Conservation (phyloP, 768 basidiomycete genomes). For the Gloeopeniophorella convolvens region DNA sequence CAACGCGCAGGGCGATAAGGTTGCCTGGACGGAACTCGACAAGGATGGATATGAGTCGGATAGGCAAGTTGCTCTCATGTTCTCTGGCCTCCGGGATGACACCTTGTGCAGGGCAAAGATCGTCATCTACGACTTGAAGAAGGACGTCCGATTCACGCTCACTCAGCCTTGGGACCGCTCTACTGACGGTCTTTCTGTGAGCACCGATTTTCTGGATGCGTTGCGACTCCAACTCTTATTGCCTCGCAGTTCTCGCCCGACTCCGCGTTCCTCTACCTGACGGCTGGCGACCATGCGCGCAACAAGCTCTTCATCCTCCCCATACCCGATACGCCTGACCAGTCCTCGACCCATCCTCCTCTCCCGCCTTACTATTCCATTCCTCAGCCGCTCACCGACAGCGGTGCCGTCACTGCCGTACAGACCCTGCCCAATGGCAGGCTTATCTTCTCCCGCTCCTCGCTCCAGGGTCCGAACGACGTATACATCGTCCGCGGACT, state of each 20-base stretch:
- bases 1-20: constrained; percentile 57
- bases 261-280: constrained; percentile 61
- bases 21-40: constrained; percentile 84
- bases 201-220: constrained; percentile 20
- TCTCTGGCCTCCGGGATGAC: background rate
- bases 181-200: constrained; percentile 52
- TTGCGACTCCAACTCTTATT: background rate
- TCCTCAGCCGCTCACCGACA: constrained; percentile 55
- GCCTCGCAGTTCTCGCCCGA: constrained; percentile 62
- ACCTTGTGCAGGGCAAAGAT: constrained; percentile 52
- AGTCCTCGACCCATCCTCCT: constrained; percentile 48
- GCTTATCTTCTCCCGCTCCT: constrained; percentile 67
- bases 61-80: constrained; percentile 35
- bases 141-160: constrained; percentile 61
- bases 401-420: constrained; percentile 52
- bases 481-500: constrained; percentile 57
- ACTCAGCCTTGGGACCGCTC: constrained; percentile 86
- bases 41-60: constrained; percentile 89
- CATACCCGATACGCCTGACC: constrained; percentile 52
- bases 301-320: constrained; percentile 68
- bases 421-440: constrained; percentile 53
- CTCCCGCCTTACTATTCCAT: constrained; percentile 36
- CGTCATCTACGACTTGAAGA: constrained; percentile 68
- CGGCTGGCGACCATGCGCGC: constrained; percentile 72
- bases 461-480: constrained; percentile 75